Base-by-base conservation (phyloP, 2,329 filamentous ascomycete species). In the Conoideocrella luteorostrata region DNA sequence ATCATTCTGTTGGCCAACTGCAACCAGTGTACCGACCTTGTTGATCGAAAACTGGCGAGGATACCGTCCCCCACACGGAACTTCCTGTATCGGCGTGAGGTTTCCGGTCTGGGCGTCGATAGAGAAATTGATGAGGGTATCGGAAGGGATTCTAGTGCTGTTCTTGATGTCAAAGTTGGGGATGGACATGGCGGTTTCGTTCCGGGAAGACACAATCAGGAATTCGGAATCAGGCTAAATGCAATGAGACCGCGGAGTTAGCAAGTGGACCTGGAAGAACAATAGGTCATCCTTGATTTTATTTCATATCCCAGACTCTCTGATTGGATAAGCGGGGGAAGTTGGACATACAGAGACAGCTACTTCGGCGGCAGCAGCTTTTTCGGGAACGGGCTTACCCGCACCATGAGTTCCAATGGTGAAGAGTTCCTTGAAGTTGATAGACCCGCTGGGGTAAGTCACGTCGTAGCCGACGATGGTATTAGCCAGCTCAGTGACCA, bases 41-140 rank as follows among this genome's bases (percentile, higher is more conserved):
- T 84, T 88, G 45, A 87, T 63, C 40, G 72, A 75, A 59, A 87
- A 84, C 32, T 84, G 82, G 18, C 86, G 73, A 0, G 86, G 86
- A 44, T 72, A 75, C 7, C 65, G 60, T 3, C 86, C 86, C 39
- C 82, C 82, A 0, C 80, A 74, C 0, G 83, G 70, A n/a, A 73
- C 72, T 22, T 79, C 68, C 52, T 83, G 74, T 3, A 77, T 58
- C 44, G 78, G 71, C 1, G 56, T 62, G 21, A 88, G 67, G 1
- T 62, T 66, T 6, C 82, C 84, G n/a, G 72, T 74, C 12, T 57
- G 50, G 2, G 56, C 46, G 52, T 78, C 63, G 51, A 87, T 74
- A 44, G 66, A 56, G 65, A 79, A 87, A 46, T 70, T 79, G 47
- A 82, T 72, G 43, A 90, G 64, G 1, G 83, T 75, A 59, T 87